A percentile compares a stretch with the other conserved stretches of the same genome.
Conservation (phyloP, 176 grass and related monocot species). For the Stipa capillata region DNA sequence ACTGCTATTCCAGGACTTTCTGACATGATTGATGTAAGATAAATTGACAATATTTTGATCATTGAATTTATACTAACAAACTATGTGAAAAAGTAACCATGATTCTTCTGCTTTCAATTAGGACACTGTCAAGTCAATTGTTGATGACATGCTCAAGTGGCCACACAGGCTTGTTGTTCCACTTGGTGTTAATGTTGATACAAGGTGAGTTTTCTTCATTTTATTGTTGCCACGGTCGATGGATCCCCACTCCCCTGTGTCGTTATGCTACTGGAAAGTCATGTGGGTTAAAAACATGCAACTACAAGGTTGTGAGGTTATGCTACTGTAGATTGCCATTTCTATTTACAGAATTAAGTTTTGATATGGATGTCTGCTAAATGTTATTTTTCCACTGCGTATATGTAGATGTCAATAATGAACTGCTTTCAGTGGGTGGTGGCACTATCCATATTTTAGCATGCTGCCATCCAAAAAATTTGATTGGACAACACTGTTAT, state of each 20-base stretch:
- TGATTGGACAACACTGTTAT: not conserved
- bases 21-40: conserved; percentile 97
- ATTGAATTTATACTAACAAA: conserved; percentile 9
- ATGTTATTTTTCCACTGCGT: not conserved
- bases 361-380: not conserved
- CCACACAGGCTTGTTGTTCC: conserved; percentile 89
- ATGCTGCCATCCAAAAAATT: conserved; percentile 1
- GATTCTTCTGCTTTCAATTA: conserved; percentile 36
- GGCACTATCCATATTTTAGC: not conserved
- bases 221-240: not conserved
- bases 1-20: conserved; percentile 92
- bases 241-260: not conserved
- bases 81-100: conserved; percentile 10
- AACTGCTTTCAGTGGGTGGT: not conserved
- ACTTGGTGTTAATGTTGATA: conserved; percentile 73
- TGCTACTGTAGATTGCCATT: too few relatives aligned
- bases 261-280: not conserved
- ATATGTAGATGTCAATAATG: not conserved
- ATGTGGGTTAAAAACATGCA: not conserved
- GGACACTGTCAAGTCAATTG: conserved; percentile 92
- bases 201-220: conserved; percentile 50
- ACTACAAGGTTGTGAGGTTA: not conserved
- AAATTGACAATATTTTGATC: not conserved
- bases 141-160: conserved; percentile 96
- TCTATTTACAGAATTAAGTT: not conserved